Percentiles rank a stretch among this genome's conserved stretches.
These are phyloP conservation scores for Cucurbita argyrosperma DNA, from an alignment of 306 rosid species.

Conservation along the genomic window DNA sequence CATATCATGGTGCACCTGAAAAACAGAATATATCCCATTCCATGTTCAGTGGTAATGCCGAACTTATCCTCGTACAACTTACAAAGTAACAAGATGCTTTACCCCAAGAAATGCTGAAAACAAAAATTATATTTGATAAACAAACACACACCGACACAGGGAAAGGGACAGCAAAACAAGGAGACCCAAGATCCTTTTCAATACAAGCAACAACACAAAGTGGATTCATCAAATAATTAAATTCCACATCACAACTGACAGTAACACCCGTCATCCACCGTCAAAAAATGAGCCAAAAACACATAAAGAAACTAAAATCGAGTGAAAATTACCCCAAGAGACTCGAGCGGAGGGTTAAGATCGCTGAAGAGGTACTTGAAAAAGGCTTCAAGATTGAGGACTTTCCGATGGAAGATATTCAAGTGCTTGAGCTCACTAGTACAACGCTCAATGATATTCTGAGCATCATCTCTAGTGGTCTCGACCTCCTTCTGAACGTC, in stretches of 20 bases:
- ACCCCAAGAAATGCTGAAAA: neutral
- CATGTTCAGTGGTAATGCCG: neutral
- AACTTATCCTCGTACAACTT: too few relatives aligned
- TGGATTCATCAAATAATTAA: neutral
- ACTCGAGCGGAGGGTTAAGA: constrained; percentile 35
- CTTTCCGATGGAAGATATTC: constrained; percentile 51
- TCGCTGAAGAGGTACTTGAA: constrained; percentile 67
- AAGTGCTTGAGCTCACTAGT: constrained; percentile 35
- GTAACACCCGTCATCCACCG: neutral
- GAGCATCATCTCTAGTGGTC: constrained; percentile 47
- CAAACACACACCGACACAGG: neutral
- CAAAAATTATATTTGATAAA: neutral
- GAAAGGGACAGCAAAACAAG: neutral
- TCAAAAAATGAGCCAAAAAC: neutral
- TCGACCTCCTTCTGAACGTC: constrained; percentile 53
- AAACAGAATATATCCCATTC: neutral
- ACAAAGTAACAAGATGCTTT: neutral
- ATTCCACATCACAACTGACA: neutral
- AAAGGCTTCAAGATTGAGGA: constrained; percentile 59
- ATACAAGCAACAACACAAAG: neutral
- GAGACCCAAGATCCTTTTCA: neutral
- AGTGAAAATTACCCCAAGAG: constrained; percentile 27
- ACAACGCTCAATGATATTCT: constrained; percentile 31
- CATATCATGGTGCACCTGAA: constrained; percentile 87
- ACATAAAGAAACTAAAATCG: neutral